phyloP scores from a whole-genome alignment of 2,329 filamentous ascomycete genomes.

The Ophiostoma quercus region DNA sequence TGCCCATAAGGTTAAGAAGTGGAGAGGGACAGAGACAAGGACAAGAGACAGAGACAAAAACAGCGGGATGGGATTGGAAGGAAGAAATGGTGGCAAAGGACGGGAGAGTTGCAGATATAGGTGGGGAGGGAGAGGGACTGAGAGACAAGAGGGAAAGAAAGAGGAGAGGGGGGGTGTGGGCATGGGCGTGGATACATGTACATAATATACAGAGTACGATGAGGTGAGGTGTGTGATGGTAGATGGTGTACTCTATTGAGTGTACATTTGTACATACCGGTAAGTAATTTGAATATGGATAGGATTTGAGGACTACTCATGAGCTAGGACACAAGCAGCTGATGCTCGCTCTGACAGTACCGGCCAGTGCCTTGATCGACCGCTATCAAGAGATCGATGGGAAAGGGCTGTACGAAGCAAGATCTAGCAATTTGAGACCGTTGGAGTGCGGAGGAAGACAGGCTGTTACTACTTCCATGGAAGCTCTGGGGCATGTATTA shows the following conservation, averaged over 20 bases:
- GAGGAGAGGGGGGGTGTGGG: neutral
- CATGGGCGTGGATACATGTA: neutral
- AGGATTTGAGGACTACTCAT: neutral
- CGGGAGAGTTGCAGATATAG: conserved; percentile 13
- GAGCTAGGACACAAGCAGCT: conserved; percentile 6
- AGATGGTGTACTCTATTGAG: neutral
- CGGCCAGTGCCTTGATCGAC: neutral
- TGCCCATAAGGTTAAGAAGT: conserved; percentile 23
- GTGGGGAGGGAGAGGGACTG: conserved; percentile 9
- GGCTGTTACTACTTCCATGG: neutral
- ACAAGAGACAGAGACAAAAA: conserved; percentile 4
- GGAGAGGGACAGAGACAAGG: conserved; percentile 17
- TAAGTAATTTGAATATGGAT: neutral
- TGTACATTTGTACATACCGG: neutral
- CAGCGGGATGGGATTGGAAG: conserved; percentile 10
- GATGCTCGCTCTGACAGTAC: neutral
- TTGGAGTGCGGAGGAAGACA: neutral
- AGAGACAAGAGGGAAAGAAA: neutral
- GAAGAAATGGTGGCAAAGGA: conserved; percentile 11
- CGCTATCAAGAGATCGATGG: conserved; percentile 2
- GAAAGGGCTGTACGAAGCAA: neutral
- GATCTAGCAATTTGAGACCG: neutral
- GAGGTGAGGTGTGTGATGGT: conserved; percentile 2
- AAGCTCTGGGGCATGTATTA: neutral
- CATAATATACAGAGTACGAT: neutral